Evolutionary conservation across 805 yeast species (phyloP), one percentile per base, ranked within the genome.

Genomic region (Saccharomycopsis fermentans): DNA sequence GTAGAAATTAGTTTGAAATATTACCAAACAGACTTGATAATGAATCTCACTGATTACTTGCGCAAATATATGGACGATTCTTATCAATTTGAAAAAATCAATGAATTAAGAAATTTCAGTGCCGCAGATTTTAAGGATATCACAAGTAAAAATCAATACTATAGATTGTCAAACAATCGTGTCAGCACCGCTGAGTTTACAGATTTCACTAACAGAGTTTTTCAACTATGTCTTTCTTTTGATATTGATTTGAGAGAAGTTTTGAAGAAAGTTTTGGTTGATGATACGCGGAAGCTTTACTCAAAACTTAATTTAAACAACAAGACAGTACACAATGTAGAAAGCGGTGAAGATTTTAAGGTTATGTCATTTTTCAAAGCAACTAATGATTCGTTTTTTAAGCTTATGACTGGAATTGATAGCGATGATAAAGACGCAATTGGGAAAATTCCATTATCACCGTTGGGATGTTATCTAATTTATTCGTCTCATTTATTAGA

Each of bases 231-330:
- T 0, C 66, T 75, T 35, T 81, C 94, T 3, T 80, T 79, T 69
- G 98, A 91, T 69, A 66, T 89, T 55, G 81, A 84, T 56, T 71
- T 83, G 12, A 71, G 70, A n/a, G 65, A 65, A 0, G 69, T 70
- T 24, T 76, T 84, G 51, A 61, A 64, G 1, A 63, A 71, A 1
- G 21, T 65, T 1, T 69, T 65, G 65, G 66, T 75, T 8, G 64
- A 67, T 2, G 74, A 74, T 36, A 69, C 83, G 1, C 69, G 68
- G 48, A 64, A 67, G 2, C 65, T 85, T 2, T 81, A 86, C 54
- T 64, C 65, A 6, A 68, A 67, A n/a, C 67, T 73, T 3, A 39
- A 54, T 65, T 66, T 19, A 63, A 66, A 43, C 65, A 66, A 19
- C 67, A 71, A 54, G 69, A 70, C 12, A 16, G 14, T 58, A 11